A percentile compares a stretch with the other conserved stretches of the same genome.
Conservation (phyloP, 192 early-diverging fungal species). For the Coemansia umbellata region DNA sequence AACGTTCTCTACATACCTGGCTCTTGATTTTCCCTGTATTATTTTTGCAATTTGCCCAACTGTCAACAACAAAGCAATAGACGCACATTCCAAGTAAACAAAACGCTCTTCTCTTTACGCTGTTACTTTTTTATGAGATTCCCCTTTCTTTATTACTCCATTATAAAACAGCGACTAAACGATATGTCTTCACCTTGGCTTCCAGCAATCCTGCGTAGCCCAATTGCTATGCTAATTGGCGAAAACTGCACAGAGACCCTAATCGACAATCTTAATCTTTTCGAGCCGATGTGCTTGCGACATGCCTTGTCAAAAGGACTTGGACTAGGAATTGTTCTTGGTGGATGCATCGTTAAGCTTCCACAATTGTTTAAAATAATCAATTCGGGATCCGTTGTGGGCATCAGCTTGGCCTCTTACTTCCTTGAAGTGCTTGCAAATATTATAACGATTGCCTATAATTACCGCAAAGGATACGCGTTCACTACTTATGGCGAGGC, state of each 20-base stretch:
- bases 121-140: too few relatives aligned
- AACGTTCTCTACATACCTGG: too few relatives aligned
- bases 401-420: constrained; percentile 77
- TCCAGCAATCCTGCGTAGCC: constrained; percentile 61
- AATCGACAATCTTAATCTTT: constrained; percentile 67
- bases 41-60: too few relatives aligned
- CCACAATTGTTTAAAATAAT: constrained; percentile 95
- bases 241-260: constrained; percentile 72
- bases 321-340: constrained; percentile 90
- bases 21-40: too few relatives aligned
- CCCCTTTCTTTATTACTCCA: too few relatives aligned
- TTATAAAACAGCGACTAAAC: too few relatives aligned
- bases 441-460: constrained; percentile 80
- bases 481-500: constrained; percentile 88
- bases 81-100: too few relatives aligned
- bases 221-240: constrained; percentile 71
- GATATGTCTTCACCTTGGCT: constrained; percentile 46
- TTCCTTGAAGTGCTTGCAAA: constrained; percentile 81
- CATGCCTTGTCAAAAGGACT: constrained; percentile 85
- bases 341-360: constrained; percentile 90
- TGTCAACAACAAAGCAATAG: too few relatives aligned
- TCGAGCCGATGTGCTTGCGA: constrained; percentile 72
- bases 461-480: constrained; percentile 74
- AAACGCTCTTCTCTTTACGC: too few relatives aligned
- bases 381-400: constrained; percentile 62